These are phyloP conservation scores for Cochlearia excelsa DNA, from an alignment of 345 rosid species.

Conservation along the genomic window DNA sequence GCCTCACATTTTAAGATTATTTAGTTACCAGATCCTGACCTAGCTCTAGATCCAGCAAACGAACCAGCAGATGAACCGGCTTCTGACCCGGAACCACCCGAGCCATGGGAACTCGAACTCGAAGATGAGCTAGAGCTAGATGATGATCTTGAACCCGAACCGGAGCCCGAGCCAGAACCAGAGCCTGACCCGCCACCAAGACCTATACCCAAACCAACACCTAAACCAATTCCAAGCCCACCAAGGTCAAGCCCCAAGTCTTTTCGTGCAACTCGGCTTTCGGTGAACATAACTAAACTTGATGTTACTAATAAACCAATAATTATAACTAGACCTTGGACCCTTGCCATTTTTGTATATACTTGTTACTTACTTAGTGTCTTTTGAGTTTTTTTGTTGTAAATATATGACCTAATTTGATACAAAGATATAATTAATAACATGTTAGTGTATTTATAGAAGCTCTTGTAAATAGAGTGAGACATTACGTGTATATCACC, in stretches of 20 bases:
- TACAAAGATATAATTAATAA: background rate
- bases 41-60: constrained; percentile 64
- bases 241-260: constrained; percentile 40
- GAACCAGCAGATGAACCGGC: constrained; percentile 65
- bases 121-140: constrained; percentile 53
- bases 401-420: constrained; percentile 4
- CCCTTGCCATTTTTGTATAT: constrained; percentile 26
- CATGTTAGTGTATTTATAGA: constrained; percentile 32
- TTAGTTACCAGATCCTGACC: constrained; percentile 47
- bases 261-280: constrained; percentile 41
- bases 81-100: constrained; percentile 35
- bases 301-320: constrained; percentile 28
- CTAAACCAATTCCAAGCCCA: constrained; percentile 39
- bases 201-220: constrained; percentile 44
- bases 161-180: constrained; percentile 41
- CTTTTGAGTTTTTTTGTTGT: constrained; percentile 10
- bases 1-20: constrained; percentile 15
- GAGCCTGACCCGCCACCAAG: constrained; percentile 44
- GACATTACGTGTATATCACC: constrained; percentile 32
- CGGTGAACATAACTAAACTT: constrained; percentile 31
- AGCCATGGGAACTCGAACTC: constrained; percentile 42
- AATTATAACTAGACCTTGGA: constrained; percentile 15
- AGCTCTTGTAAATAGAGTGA: constrained; percentile 16
- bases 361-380: background rate
- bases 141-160: constrained; percentile 43